A percentile compares a stretch with the other conserved stretches of the same genome.
Conservation (phyloP, 345 rosid genomes). For the Salix exigua region DNA sequence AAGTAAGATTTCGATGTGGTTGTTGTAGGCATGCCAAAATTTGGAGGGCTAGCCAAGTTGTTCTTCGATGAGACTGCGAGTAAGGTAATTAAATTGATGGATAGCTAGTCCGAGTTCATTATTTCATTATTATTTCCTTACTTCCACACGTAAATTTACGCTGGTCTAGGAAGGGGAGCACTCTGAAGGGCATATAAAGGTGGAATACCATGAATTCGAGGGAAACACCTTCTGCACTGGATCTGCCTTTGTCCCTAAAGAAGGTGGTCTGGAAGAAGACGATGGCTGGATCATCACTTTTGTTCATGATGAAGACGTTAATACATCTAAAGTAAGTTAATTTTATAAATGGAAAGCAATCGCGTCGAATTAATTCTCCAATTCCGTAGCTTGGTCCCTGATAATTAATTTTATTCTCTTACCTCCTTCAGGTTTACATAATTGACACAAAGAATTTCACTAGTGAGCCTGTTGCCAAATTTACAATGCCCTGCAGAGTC, state of each 20-base stretch:
- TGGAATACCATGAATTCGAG: constrained; percentile 37
- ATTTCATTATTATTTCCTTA: neutral
- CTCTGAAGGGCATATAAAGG: constrained; percentile 21
- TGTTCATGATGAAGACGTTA: constrained; percentile 39
- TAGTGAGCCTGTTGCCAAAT: constrained; percentile 4
- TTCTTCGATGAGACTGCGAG: neutral
- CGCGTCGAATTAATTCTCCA: neutral
- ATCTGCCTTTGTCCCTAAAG: constrained; percentile 32
- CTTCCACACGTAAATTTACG: neutral
- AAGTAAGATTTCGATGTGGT: neutral
- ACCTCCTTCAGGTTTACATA: neutral
- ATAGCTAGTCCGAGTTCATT: neutral
- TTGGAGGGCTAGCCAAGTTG: constrained; percentile 14
- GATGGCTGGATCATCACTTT: constrained; percentile 50
- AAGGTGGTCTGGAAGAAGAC: constrained; percentile 30
- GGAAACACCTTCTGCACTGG: constrained; percentile 37
- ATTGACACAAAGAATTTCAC: constrained; percentile 9
- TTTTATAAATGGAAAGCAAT: neutral
- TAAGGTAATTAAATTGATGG: neutral
- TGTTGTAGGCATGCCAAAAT: constrained; percentile 12
- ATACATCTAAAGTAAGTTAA: constrained; percentile 31
- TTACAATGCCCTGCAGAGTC: constrained; percentile 2
- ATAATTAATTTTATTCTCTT: neutral
- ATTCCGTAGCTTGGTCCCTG: neutral
- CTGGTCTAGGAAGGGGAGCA: neutral